Evolutionary conservation across 169 alveolate species (phyloP), one percentile per base, ranked within the genome.

Genomic region (Eimeria falciformis): DNA sequence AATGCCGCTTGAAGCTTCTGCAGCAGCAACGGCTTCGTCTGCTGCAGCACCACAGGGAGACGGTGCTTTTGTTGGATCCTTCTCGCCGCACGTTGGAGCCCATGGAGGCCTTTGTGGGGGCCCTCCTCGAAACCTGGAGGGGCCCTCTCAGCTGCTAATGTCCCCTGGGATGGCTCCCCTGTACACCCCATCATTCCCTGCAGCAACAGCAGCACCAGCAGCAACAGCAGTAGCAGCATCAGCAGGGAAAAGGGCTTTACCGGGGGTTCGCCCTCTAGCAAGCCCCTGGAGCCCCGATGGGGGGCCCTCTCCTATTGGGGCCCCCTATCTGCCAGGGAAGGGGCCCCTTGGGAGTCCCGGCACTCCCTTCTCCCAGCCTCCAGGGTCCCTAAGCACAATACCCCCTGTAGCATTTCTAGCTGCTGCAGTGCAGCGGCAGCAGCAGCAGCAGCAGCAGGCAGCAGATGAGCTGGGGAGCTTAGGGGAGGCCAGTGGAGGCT

Each of bases 381-480:
- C 33, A 3, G 87, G 50, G n/a, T 23, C 5, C 33, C 62, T 23
- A n/a, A 53, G 88, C 53, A 55, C 65, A 45, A 27, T 47, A 21
- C 75, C 88, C 25, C 68, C 68, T 5, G 68, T 55, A 29, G 68
- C 88, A 27, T 40, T 62, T 37, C n/a, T 53, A 5, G 75, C 78
- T 56, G 56, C 90, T 33, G 71, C 90, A 29, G 77, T 81, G 77
- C 90, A 55, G 69, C 90, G 71, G 23, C 78, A 62, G 69, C 90
- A 40, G 43, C 78, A 40, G 53, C 65, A 47, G 66, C 78, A 53
- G 45, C 78, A 58, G 71, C 75, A 79, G 9, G 89, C 71, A 43
- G 69, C 90, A 62, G 55, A 81, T 33, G 83, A 37, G 62, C 58
- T 73, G 33, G 23, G 43, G 3, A n/a, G 58, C 37, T 5, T 73